Percentiles rank a stretch among this genome's conserved stretches.
These are phyloP conservation scores for Phytophthora ramorum DNA, from an alignment of 352 stramenopile species.

Conservation along the genomic window DNA sequence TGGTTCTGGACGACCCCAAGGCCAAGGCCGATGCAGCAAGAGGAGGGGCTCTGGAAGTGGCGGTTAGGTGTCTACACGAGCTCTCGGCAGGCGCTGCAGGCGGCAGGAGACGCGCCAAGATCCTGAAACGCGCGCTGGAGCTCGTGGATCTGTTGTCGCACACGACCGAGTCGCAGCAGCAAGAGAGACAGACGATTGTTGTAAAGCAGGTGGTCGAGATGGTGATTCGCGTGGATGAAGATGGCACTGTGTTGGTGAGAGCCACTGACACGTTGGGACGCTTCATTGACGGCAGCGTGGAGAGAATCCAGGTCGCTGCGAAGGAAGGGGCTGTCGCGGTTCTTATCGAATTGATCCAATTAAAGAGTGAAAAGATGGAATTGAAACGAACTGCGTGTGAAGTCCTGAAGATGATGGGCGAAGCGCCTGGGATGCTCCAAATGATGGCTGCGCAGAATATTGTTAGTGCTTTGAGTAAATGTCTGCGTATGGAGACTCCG, in stretches of 20 bases:
- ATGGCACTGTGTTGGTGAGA: constrained; percentile 43
- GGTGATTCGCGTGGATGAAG: constrained; percentile 39
- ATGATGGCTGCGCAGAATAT: constrained; percentile 54
- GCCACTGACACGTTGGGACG: constrained; percentile 46
- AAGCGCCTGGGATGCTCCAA: constrained; percentile 45
- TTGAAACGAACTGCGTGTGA: constrained; percentile 53
- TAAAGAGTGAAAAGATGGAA: constrained; percentile 36
- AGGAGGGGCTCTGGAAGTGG: constrained; percentile 41
- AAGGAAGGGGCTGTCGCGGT: constrained; percentile 40
- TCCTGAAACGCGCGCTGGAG: constrained; percentile 53
- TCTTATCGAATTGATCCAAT: constrained; percentile 43
- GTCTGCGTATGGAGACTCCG: constrained; percentile 34
- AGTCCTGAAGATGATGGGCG: constrained; percentile 45
- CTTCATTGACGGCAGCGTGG: constrained; percentile 39
- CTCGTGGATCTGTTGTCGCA: constrained; percentile 44
- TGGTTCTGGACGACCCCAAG: constrained; percentile 36
- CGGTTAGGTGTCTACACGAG: constrained; percentile 27
- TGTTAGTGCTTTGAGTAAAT: constrained; percentile 43
- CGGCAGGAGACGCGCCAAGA: constrained; percentile 43
- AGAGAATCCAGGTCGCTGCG: constrained; percentile 40
- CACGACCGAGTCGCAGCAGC: constrained; percentile 15
- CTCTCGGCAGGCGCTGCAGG: constrained; percentile 17
- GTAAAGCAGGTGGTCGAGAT: constrained; percentile 38
- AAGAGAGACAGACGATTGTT: constrained; percentile 28
- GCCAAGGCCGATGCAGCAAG: constrained; percentile 20